Evolutionary conservation across 805 yeast species (phyloP).

Genomic region (Barnettozyma salicaria): DNA sequence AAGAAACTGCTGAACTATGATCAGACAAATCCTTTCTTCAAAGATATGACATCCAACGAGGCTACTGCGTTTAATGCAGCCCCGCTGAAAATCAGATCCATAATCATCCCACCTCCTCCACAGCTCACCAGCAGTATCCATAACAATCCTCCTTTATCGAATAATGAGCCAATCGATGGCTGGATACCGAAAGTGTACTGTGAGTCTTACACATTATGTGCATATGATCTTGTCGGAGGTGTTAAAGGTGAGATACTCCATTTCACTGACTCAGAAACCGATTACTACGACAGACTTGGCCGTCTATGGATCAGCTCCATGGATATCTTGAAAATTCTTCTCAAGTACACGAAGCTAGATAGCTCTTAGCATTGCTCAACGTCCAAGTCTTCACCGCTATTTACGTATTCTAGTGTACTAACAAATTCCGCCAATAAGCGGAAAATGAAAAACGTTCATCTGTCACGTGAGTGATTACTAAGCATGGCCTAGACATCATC

Average conservation of each 20-base stretch:
- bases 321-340: constrained; percentile 1
- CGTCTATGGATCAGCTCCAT: constrained; percentile 10
- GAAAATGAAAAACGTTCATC: no score
- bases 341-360: no score
- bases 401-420: no score
- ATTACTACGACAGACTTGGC: constrained; percentile 10
- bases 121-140: constrained; percentile 20
- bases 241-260: constrained; percentile 7
- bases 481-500: no score
- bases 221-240: constrained; percentile 36
- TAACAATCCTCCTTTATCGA: background rate
- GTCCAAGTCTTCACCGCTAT: no score
- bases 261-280: constrained; percentile 6
- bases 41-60: constrained; percentile 11
- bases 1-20: constrained; percentile 19
- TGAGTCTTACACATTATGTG: constrained; percentile 51
- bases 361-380: no score
- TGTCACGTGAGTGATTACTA: no score
- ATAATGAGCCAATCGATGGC: constrained; percentile 22
- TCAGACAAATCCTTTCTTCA: constrained; percentile 9
- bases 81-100: constrained; percentile 35
- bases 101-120: constrained; percentile 44
- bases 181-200: constrained; percentile 47
- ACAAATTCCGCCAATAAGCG: no score
- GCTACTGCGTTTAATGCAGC: constrained; percentile 28